Evolutionary conservation across 371 early-diverging fungal species (phyloP).

Genomic region (Syncephalastrum monosporum): DNA sequence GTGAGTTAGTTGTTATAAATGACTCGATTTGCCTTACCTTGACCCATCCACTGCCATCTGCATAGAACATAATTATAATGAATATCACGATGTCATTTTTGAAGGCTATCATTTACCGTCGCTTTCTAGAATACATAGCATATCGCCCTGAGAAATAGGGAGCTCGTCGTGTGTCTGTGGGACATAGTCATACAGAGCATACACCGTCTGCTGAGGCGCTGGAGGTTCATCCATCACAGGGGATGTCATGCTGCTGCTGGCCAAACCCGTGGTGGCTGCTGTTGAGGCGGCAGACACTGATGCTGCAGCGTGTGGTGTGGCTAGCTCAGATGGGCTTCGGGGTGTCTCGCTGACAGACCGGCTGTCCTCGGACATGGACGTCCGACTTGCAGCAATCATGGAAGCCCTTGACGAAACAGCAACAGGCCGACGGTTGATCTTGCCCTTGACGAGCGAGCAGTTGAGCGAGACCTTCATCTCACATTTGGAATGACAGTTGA

Average conservation of each 20-base stretch:
- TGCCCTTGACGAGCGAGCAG: constrained; percentile 66
- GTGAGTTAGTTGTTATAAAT: neutral
- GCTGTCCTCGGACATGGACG: neutral
- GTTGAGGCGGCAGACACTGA: neutral
- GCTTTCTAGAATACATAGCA: constrained; percentile 57
- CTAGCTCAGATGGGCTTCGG: neutral
- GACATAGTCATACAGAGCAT: constrained; percentile 72
- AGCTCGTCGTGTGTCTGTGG: constrained; percentile 78
- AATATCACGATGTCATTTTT: neutral
- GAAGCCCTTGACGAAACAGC: constrained; percentile 17
- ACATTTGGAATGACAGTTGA: constrained; percentile 83
- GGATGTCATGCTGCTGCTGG: neutral
- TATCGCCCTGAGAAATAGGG: constrained; percentile 64
- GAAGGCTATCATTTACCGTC: constrained; percentile 25
- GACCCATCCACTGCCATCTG: constrained; percentile 81
- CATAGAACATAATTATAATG: constrained; percentile 2
- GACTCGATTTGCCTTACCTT: constrained; percentile 39
- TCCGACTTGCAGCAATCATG: constrained; percentile 5
- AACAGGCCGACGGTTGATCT: constrained; percentile 47
- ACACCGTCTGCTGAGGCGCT: constrained; percentile 27
- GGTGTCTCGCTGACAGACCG: neutral
- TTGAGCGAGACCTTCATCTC: constrained; percentile 83
- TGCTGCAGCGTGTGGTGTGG: constrained; percentile 1
- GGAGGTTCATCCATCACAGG: constrained; percentile 1
- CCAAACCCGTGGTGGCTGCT: neutral